phyloP scores from a whole-genome alignment of 352 stramenopile genomes.

The Peronosclerospora sorghi region DNA sequence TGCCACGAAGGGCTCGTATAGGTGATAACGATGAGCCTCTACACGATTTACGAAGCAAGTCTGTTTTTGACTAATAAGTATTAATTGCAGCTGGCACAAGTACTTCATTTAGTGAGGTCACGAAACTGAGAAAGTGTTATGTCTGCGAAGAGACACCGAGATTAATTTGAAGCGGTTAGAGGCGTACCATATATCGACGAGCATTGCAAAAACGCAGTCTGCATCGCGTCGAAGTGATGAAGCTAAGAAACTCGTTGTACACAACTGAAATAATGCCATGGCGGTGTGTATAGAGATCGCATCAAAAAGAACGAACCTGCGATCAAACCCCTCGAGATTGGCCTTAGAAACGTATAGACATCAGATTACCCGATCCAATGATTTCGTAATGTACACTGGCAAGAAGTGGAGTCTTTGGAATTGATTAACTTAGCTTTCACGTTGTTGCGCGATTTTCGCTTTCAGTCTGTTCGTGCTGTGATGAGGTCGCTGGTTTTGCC shows the following conservation, averaged over 20 bases:
- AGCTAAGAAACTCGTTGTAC: slow-evolving; percentile 8
- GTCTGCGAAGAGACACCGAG: slow-evolving; percentile 53
- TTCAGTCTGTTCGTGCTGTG: not conserved
- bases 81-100: slow-evolving; percentile 3
- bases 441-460: not conserved
- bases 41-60: not conserved
- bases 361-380: slow-evolving; percentile 51
- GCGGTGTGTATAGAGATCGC: slow-evolving; percentile 37
- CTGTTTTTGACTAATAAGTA: not conserved
- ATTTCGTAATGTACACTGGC: slow-evolving; percentile 34
- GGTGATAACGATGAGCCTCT: not conserved
- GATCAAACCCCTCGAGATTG: slow-evolving; percentile 17
- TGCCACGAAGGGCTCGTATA: too few relatives aligned
- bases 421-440: slow-evolving; percentile 13
- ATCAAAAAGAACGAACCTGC: slow-evolving; percentile 22
- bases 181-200: slow-evolving; percentile 45
- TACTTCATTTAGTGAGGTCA: slow-evolving; percentile 17
- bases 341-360: slow-evolving; percentile 33
- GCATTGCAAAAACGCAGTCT: slow-evolving; percentile 33
- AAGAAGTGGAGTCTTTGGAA: slow-evolving; percentile 48
- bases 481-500: slow-evolving; percentile 2
- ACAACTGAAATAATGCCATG: slow-evolving; percentile 61
- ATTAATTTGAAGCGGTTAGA: slow-evolving; percentile 60
- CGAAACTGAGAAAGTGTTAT: slow-evolving; percentile 9
- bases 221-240: slow-evolving; percentile 19